Base-by-base conservation (phyloP, 2,329 filamentous ascomycete species). In the Aspergillus glaucus region DNA sequence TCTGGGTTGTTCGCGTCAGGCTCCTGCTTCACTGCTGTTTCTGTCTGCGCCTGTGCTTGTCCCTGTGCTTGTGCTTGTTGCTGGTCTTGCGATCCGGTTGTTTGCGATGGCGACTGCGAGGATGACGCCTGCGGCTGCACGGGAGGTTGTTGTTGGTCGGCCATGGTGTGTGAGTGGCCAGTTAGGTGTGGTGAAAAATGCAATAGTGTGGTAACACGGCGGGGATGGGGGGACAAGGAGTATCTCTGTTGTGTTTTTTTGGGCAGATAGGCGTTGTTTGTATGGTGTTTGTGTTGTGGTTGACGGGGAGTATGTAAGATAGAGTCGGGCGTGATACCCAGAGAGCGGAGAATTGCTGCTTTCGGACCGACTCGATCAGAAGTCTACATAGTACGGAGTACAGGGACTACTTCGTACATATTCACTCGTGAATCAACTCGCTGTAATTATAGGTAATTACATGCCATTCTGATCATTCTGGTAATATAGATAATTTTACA, bases 131-230 rank as follows among this genome's bases (percentile, higher is more conserved):
- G 51, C 9, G 52, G 48, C 40, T 51, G 45, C 21, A 48, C 45
- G 44, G 49, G 44, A 49, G 52, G 49, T 49, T 57, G 56, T 49
- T 56, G 60, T 58, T 62, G 56, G 50, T 68, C 65, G 59, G 65
- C 58, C 67, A 70, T 70, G 55, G 50, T 63, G 58, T 53, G 49
- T 53, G 50, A 47, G 47, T 48, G 47, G 39, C 47, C 53, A 47
- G 39, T 42, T 39, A 49, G 49, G 37, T 48, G 48, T 46, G 53
- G 53, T 50, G 50, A 54, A 58, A 49, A 51, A 50, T 46, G 46
- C 52, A 53, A 26, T 5, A 19, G 10, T 8, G 10, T 19, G 19
- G 53, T 47, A 47, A 50, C 40, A 44, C 46, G 44, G 46, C 43
- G 42, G 30, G 52, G 37, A 37, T 48, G 42, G 44, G 50, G 49